Evolutionary conservation across 768 basidiomycete genomes (phyloP).

Genomic region (Leccinum pellstonianum): DNA sequence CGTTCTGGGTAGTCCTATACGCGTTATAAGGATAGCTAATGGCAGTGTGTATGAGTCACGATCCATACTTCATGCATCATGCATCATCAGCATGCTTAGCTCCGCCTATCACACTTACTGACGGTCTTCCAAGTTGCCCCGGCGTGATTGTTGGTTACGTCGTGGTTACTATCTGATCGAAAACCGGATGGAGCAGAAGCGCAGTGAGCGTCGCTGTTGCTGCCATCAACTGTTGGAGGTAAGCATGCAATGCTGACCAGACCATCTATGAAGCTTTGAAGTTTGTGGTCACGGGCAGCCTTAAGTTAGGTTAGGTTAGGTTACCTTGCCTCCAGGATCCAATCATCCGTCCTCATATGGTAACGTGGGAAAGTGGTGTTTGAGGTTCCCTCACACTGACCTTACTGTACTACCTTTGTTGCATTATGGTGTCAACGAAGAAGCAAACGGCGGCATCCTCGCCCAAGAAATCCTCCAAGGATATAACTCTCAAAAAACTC

Average conservation of each 20-base stretch:
- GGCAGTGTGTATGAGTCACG: background rate
- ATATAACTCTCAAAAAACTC: constrained; percentile 59
- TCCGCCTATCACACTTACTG: background rate
- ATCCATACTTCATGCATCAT: background rate
- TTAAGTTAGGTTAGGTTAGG: too few species aligned
- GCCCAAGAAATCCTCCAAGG: constrained; percentile 44
- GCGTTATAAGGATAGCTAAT: constrained; percentile 3
- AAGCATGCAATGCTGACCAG: too few species aligned
- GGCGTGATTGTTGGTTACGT: background rate
- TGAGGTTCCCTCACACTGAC: too few species aligned
- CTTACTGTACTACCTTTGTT: background rate
- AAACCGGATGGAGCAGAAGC: too few species aligned
- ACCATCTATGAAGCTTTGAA: too few species aligned
- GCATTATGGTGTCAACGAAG: constrained; percentile 32
- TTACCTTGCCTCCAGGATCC: too few species aligned
- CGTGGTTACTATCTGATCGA: background rate
- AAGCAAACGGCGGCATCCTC: constrained; percentile 28
- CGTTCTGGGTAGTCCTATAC: background rate
- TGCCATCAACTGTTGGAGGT: too few species aligned
- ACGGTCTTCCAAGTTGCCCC: background rate
- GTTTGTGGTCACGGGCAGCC: too few species aligned
- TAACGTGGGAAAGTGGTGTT: constrained; percentile 12
- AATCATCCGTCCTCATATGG: background rate
- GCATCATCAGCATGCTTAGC: constrained; percentile 7
- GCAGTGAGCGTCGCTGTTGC: too few species aligned